Percentiles rank a stretch among this genome's conserved stretches.
Conservation (phyloP, 345 rosid species). For the Melaleuca quinquenervia region DNA sequence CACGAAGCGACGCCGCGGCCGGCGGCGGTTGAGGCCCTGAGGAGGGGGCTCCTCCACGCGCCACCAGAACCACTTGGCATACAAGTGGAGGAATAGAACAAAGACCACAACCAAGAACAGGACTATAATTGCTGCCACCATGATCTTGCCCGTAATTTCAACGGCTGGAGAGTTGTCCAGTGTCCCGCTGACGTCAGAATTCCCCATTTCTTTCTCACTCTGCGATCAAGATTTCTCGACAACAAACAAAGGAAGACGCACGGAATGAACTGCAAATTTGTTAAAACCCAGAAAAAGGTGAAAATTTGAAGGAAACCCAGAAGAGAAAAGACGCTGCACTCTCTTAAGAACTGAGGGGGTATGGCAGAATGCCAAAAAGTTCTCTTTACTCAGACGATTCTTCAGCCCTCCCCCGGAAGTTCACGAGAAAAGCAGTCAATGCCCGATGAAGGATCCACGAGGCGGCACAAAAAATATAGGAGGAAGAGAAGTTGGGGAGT, state of each 20-base stretch:
- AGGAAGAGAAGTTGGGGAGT: neutral
- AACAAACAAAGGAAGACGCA: neutral
- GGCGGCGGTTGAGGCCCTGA: conserved; percentile 11
- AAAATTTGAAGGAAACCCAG: conserved; percentile 7
- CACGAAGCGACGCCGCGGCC: conserved; percentile 48
- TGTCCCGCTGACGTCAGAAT: neutral
- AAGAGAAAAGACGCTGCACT: neutral
- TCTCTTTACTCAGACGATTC: neutral
- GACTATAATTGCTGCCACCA: conserved; percentile 49
- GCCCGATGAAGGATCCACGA: neutral
- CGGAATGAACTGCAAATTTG: neutral
- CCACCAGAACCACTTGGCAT: conserved; percentile 93
- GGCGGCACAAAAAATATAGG: neutral
- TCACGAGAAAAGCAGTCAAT: neutral
- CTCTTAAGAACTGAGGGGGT: neutral
- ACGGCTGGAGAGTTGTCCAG: conserved; percentile 26
- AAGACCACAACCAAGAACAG: conserved; percentile 52
- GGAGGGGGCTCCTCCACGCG: conserved; percentile 35
- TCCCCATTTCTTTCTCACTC: conserved; percentile 23
- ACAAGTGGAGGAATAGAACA: conserved; percentile 66
- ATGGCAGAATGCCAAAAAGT: neutral
- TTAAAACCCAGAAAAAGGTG: neutral
- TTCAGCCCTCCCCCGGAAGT: neutral
- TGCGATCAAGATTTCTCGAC: neutral
- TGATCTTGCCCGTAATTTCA: conserved; percentile 53